These are phyloP conservation scores for Populus hybrid DNA, from an alignment of 441 rosid species.

Conservation along the genomic window DNA sequence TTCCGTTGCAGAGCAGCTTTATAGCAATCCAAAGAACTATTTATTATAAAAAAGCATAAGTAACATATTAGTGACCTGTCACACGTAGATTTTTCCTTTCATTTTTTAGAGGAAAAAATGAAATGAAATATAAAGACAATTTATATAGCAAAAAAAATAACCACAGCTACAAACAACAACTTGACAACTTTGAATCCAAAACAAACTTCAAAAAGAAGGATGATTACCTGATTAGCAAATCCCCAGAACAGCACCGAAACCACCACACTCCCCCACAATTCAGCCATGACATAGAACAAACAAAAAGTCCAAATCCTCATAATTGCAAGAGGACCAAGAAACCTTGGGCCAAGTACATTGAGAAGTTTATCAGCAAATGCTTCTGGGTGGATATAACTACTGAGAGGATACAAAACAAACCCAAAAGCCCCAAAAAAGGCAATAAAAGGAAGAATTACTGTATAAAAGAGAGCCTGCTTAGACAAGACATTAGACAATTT, in stretches of 20 bases:
- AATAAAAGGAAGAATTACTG: constrained; percentile 87
- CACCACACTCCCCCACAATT: constrained; percentile 98
- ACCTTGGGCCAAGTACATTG: constrained; percentile 76
- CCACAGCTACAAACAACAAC: constrained; percentile 6
- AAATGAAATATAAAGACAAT: too few relatives aligned
- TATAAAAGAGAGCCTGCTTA: constrained; percentile 80
- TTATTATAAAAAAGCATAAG: too few relatives aligned
- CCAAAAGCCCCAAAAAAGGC: constrained; percentile 97
- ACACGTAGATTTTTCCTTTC: neutral
- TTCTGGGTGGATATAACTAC: constrained; percentile 72
- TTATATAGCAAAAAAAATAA: neutral
- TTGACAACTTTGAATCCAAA: neutral
- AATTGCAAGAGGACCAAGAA: constrained; percentile 95
- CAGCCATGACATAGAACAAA: constrained; percentile 99
- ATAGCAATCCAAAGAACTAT: neutral
- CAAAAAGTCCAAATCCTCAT: constrained; percentile 97
- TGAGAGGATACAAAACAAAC: constrained; percentile 86
- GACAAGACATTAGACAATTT: constrained; percentile 72
- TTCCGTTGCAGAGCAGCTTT: neutral
- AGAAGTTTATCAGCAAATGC: constrained; percentile 87
- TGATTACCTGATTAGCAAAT: constrained; percentile 88
- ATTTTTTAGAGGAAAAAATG: too few relatives aligned
- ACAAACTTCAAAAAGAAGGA: neutral
- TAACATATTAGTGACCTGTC: too few relatives aligned
- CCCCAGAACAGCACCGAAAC: constrained; percentile 98